These are phyloP conservation scores for Apophysomyces elegans DNA, from an alignment of 371 early-diverging fungal species.

Conservation along the genomic window DNA sequence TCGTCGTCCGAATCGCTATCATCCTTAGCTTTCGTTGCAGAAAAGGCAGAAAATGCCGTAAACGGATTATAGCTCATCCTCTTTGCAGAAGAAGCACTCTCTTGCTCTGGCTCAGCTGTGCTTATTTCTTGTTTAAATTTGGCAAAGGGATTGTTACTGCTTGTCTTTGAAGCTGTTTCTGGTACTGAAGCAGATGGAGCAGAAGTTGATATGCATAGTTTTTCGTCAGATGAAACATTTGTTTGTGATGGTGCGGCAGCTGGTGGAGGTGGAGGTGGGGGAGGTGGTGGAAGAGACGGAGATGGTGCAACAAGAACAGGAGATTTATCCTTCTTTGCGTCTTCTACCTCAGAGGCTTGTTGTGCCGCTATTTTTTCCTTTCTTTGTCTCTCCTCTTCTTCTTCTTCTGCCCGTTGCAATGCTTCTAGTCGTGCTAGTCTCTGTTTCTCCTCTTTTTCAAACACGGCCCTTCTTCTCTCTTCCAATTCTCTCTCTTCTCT, in stretches of 20 bases:
- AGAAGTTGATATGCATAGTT: neutral
- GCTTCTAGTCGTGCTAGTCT: constrained; percentile 42
- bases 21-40: constrained; percentile 40
- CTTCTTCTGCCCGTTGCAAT: constrained; percentile 40
- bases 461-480: constrained; percentile 29
- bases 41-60: constrained; percentile 51
- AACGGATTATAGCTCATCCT: constrained; percentile 59
- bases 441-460: constrained; percentile 40
- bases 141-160: constrained; percentile 56
- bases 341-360: neutral
- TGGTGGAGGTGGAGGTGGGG: constrained; percentile 16
- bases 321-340: constrained; percentile 17
- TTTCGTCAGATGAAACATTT: neutral
- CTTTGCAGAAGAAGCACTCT: constrained; percentile 30
- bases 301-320: constrained; percentile 15
- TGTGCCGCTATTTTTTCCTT: constrained; percentile 17
- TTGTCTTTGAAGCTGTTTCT: constrained; percentile 15
- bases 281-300: neutral
- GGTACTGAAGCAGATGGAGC: neutral
- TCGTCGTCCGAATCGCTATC: constrained; percentile 39
- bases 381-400: constrained; percentile 29
- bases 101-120: constrained; percentile 16
- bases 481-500: constrained; percentile 30
- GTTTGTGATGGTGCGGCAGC: constrained; percentile 7
- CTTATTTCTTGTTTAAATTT: constrained; percentile 27